Percentiles rank a stretch among this genome's conserved stretches.
Conservation (phyloP, 1,139 yeast genomes). For the Hyphopichia pseudoburtonii region DNA sequence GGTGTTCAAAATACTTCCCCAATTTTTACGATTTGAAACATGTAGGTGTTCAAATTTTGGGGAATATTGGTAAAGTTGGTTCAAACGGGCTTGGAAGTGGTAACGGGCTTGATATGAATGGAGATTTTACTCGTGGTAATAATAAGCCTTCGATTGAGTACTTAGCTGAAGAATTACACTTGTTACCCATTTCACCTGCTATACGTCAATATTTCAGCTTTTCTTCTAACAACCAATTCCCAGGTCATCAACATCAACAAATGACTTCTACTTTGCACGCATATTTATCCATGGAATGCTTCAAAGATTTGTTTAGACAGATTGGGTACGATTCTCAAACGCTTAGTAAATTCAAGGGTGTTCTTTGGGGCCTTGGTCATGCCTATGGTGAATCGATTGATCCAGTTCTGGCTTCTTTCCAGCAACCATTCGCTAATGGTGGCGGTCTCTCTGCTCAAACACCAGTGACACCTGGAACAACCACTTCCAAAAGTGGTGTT, state of each 20-base stretch:
- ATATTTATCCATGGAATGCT: slow-evolving; percentile 56
- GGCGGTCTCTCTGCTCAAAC: slow-evolving; percentile 15
- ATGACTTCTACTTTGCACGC: slow-evolving; percentile 53
- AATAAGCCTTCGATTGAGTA: slow-evolving; percentile 50
- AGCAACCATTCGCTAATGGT: slow-evolving; percentile 17
- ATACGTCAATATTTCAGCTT: slow-evolving; percentile 49
- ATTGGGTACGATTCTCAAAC: slow-evolving; percentile 34
- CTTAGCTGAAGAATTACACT: slow-evolving; percentile 58
- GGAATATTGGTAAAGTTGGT: slow-evolving; percentile 9
- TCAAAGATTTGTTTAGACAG: slow-evolving; percentile 52
- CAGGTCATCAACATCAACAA: slow-evolving; percentile 38
- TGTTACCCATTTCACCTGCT: slow-evolving; percentile 50
- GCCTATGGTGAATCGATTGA: slow-evolving; percentile 16
- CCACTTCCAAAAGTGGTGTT: slow-evolving; percentile 21
- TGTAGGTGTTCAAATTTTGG: slow-evolving; percentile 57
- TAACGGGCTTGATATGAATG: slow-evolving; percentile 13
- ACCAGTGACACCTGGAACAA: slow-evolving; percentile 24
- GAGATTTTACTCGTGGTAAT: slow-evolving; percentile 15
- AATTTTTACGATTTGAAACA: slow-evolving; percentile 81
- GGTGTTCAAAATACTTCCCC: slow-evolving; percentile 76
- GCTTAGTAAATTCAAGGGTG: slow-evolving; percentile 47
- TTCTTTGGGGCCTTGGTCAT: slow-evolving; percentile 53
- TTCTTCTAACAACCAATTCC: slow-evolving; percentile 27
- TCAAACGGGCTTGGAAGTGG: neutral
- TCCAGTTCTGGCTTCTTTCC: slow-evolving; percentile 2